These are phyloP conservation scores for Alternaria atra DNA, from an alignment of 2,329 filamentous ascomycete genomes.

Conservation along the genomic window DNA sequence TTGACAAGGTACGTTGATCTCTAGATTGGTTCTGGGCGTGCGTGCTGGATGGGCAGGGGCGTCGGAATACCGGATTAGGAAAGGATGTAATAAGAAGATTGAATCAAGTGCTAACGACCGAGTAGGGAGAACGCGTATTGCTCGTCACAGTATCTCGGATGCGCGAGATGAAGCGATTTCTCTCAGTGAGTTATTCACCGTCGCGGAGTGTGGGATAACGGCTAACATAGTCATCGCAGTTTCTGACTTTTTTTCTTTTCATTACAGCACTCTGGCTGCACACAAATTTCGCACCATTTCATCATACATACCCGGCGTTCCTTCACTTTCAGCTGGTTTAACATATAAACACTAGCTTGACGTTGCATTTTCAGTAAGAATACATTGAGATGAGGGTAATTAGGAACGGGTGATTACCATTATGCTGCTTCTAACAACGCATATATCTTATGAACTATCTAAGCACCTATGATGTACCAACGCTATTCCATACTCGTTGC, in stretches of 20 bases:
- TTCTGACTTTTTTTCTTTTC: neutral
- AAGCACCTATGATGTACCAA: too few species aligned
- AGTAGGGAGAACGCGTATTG: constrained; percentile 40
- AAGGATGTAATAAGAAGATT: neutral
- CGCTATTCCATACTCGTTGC: too few species aligned
- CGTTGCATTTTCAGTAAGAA: rapidly evolving
- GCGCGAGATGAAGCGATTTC: constrained; percentile 25
- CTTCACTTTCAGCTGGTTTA: neutral
- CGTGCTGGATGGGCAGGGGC: neutral
- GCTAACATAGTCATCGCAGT: neutral
- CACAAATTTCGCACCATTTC: neutral
- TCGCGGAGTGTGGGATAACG: too few species aligned
- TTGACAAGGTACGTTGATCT: constrained; percentile 46
- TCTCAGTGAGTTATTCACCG: too few species aligned
- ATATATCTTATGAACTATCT: neutral
- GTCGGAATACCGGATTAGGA: neutral
- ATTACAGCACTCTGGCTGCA: neutral
- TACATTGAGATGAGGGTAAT: too few species aligned
- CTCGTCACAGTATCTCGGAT: constrained; percentile 37
- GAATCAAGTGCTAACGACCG: constrained; percentile 5
- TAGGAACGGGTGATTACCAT: too few species aligned
- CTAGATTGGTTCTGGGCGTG: neutral
- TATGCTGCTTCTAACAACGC: neutral
- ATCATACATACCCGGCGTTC: neutral
- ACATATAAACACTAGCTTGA: neutral